Conservation (phyloP, 1,284 basidiomycete genomes). For the Tilletiopsis washingtonensis region DNA sequence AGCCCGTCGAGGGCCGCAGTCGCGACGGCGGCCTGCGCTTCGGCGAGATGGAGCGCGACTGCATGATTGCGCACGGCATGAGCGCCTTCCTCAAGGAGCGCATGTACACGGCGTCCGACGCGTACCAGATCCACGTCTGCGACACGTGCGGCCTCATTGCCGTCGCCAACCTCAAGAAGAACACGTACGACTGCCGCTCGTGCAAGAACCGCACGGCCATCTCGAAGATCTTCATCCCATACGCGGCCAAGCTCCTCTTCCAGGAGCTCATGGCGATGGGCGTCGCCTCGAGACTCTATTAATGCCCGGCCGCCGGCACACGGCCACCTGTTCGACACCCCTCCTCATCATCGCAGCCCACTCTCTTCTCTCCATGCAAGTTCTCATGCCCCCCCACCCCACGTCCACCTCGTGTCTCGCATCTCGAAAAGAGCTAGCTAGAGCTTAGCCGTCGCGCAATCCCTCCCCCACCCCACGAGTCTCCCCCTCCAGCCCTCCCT, state of each 20-base stretch:
- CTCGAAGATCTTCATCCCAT: constrained; percentile 48
- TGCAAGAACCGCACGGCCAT: constrained; percentile 44
- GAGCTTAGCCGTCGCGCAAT: too few relatives aligned
- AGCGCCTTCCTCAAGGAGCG: constrained; percentile 71
- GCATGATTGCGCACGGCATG: constrained; percentile 99
- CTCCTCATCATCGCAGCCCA: too few relatives aligned
- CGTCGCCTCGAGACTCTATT: constrained; percentile 42
- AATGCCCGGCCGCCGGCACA: too few relatives aligned
- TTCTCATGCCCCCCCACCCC: too few relatives aligned
- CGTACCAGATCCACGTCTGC: constrained; percentile 45
- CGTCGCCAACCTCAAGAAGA: constrained; percentile 44
- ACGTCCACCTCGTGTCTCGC: too few relatives aligned
- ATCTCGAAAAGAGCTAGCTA: too few relatives aligned
- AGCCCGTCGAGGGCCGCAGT: constrained; percentile 98
- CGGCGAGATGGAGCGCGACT: constrained; percentile 99
- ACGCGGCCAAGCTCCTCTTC: constrained; percentile 69
- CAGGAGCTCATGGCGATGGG: constrained; percentile 58
- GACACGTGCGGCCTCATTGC: constrained; percentile 43
- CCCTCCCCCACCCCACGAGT: too few relatives aligned
- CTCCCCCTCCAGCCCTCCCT: too few relatives aligned
- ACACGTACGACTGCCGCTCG: constrained; percentile 42
- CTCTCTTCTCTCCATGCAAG: too few relatives aligned
- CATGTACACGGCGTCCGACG: constrained; percentile 45
- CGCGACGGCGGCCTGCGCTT: constrained; percentile 97
- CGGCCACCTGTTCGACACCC: too few relatives aligned